Percentiles rank a stretch among this genome's conserved stretches.
Conservation (phyloP, 108 stramenopile genomes). For the Pseudonitzschia delicatissima region DNA sequence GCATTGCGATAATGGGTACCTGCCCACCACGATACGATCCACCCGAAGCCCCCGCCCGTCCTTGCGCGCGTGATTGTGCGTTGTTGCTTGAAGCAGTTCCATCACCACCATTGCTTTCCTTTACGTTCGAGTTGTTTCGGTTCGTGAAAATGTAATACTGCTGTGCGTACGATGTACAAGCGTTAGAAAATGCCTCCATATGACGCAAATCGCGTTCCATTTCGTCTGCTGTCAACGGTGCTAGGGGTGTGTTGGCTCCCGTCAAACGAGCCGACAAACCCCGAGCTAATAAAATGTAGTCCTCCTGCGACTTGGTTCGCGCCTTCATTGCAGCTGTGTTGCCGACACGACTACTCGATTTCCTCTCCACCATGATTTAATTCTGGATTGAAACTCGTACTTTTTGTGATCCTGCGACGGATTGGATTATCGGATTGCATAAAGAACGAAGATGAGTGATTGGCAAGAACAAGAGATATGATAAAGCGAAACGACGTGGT, state of each 20-base stretch:
- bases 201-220: conserved; percentile 80
- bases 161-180: conserved; percentile 67
- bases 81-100: not conserved
- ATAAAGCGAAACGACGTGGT: no score
- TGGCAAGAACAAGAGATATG: no score
- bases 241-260: conserved; percentile 47
- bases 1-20: conserved; percentile 47
- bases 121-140: conserved; percentile 23
- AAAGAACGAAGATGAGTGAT: no score
- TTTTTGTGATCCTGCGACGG: not conserved
- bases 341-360: conserved; percentile 22
- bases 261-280: conserved; percentile 73
- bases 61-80: not conserved
- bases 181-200: conserved; percentile 77
- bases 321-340: conserved; percentile 6
- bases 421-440: no score
- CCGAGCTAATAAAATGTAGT: conserved; percentile 60
- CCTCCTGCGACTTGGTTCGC: conserved; percentile 2
- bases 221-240: conserved; percentile 38
- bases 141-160: conserved; percentile 71
- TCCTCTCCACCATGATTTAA: conserved; percentile 17
- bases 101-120: not conserved
- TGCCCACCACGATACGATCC: not conserved
- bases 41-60: not conserved
- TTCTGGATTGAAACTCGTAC: no score